Evolutionary conservation across 1,139 yeast genomes (phyloP), one percentile per base, ranked within the genome.

Genomic region (Meyerozyma smithsonii): DNA sequence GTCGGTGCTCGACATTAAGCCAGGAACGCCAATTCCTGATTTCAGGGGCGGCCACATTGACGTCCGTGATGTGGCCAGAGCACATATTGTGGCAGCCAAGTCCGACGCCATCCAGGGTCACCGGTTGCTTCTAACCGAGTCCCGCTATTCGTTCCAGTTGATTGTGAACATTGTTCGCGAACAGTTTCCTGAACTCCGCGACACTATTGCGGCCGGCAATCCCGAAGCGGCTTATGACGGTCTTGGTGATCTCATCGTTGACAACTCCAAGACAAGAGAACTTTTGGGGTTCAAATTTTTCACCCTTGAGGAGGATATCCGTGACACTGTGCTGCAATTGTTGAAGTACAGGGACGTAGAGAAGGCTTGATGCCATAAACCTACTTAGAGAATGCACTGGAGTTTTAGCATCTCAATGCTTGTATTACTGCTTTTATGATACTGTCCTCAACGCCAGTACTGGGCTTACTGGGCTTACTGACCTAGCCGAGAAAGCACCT

Each of bases 91-190:
- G n/a, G 44, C 44, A 10, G 21, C 21, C 12, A 11, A 30, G 12
- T 10, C 15, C 21, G 38, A 41, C 1, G 41, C 38, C 4, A 42
- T 51, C 14, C 25, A 25, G 14, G 47, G 47, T 2, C 26, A 61
- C 36, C 57, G 76, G 47, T 53, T 67, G 26, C 40, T 65, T 14
- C 35, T 63, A 36, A 40, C 50, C 12, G 54, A 23, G 17, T 70
- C 64, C 1, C 49, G 55, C 34, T 71, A 58, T 50, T 43, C 34
- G 4, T n/a, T 11, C 21, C 34, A 30, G 12, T 17, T 18, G 21
- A 5, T 18, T 11, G 10, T 30, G 21, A 30, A 30, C 16, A 17
- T 18, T 8, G 15, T 30, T 10, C 20, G 34, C 5, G 21, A 30
- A 14, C 19, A 30, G 15, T 30, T 30, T n/a, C 34, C 34, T 17